A percentile compares a stretch with the other conserved stretches of the same genome.
Evolutionary conservation across 1,284 basidiomycete species (phyloP).

Genomic region (Ustilago loliicola): DNA sequence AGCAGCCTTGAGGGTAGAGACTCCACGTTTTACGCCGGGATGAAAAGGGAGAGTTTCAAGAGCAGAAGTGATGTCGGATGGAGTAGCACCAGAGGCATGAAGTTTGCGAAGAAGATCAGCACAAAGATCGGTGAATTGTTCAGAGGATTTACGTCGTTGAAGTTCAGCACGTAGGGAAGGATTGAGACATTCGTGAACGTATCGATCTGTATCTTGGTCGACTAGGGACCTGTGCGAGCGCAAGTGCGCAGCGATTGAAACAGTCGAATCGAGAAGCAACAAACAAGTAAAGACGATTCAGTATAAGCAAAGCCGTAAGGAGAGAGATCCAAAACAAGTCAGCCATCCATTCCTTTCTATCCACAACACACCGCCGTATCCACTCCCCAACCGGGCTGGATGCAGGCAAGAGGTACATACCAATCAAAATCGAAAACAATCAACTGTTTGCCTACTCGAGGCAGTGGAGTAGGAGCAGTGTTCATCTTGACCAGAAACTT

Average conservation of each 20-base stretch:
- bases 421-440: conserved; percentile 98
- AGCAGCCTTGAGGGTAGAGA: conserved; percentile 80
- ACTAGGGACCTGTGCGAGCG: conserved; percentile 72
- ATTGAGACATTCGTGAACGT: conserved; percentile 91
- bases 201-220: conserved; percentile 97
- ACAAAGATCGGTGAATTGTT: conserved; percentile 88
- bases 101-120: conserved; percentile 60
- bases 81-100: conserved; percentile 72
- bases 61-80: conserved; percentile 82
- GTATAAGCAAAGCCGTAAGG: not conserved
- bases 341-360: no score
- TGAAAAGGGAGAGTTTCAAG: conserved; percentile 90
- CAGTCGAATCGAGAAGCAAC: no score
- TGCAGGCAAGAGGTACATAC: conserved; percentile 75
- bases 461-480: conserved; percentile 52
- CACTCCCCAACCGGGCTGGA: no score
- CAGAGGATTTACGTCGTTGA: conserved; percentile 76
- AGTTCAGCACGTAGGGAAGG: conserved; percentile 87
- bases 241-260: no score
- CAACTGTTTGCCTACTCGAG: conserved; percentile 75
- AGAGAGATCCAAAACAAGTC: not conserved
- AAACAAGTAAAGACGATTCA: no score
- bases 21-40: conserved; percentile 93
- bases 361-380: no score
- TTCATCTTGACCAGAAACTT: conserved; percentile 19